phyloP scores from a whole-genome alignment of 768 basidiomycete genomes.

The Agaricus sinodeliciosus region DNA sequence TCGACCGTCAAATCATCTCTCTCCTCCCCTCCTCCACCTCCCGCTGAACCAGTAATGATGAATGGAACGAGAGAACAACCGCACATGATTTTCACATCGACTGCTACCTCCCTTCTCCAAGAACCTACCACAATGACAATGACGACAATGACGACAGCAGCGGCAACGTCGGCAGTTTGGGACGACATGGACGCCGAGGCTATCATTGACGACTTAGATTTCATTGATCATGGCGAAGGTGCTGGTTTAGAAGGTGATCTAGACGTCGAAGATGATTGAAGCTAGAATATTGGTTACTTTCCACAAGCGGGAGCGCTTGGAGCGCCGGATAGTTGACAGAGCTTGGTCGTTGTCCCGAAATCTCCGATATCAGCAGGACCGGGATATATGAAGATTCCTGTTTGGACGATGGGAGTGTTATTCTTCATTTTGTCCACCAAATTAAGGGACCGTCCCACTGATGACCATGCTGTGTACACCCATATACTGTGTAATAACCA shows the following conservation, averaged over 20 bases:
- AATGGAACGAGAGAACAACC: neutral
- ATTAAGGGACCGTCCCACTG: too few relatives aligned
- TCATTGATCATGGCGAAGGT: slow-evolving; percentile 64
- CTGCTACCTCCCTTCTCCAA: slow-evolving; percentile 1
- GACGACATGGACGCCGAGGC: slow-evolving; percentile 32
- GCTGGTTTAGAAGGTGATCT: slow-evolving; percentile 65
- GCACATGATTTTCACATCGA: slow-evolving; percentile 3
- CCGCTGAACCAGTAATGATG: neutral
- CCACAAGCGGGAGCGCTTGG: too few relatives aligned
- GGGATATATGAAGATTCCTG: too few relatives aligned
- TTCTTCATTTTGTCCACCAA: too few relatives aligned
- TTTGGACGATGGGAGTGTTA: too few relatives aligned
- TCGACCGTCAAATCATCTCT: slow-evolving; percentile 35
- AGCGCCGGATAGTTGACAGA: too few relatives aligned
- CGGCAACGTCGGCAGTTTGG: slow-evolving; percentile 17
- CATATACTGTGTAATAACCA: too few relatives aligned
- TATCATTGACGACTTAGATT: slow-evolving; percentile 45
- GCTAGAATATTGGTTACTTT: neutral
- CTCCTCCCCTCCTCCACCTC: neutral
- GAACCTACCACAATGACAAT: slow-evolving; percentile 14
- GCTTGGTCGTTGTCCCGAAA: too few relatives aligned
- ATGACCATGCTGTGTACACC: too few relatives aligned
- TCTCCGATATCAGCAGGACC: too few relatives aligned
- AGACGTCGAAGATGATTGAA: slow-evolving; percentile 18
- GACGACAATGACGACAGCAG: slow-evolving; percentile 15